Evolutionary conservation across 768 basidiomycete genomes (phyloP).

Genomic region (Strobilomyces confusus): DNA sequence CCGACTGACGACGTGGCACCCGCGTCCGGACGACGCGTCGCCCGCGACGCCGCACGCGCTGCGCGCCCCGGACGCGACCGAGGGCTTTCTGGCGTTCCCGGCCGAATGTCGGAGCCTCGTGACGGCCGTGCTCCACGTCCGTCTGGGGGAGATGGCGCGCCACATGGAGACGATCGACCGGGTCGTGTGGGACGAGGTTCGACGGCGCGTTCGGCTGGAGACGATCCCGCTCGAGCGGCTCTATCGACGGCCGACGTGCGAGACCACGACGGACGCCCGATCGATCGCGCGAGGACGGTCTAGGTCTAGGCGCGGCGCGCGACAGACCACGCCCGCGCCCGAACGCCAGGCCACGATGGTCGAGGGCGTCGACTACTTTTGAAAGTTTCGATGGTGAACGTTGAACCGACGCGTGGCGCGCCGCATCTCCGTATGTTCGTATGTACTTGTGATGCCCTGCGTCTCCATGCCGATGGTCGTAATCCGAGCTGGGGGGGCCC

Average conservation of each 20-base stretch:
- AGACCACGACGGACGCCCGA: no score
- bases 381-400: not conserved
- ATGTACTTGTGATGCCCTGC: conserved; percentile 12
- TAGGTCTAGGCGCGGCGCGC: conserved; percentile 1
- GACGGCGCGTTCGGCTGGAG: conserved; percentile 29
- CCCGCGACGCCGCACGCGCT: conserved; percentile 33
- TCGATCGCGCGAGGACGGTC: no score
- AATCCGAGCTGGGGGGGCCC: no score
- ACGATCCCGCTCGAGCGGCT: conserved; percentile 17
- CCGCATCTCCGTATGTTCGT: no score
- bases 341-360: conserved; percentile 14
- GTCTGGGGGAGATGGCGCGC: conserved; percentile 31
- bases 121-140: conserved; percentile 31
- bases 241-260: conserved; percentile 16
- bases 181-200: conserved; percentile 33
- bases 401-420: no score
- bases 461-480: not conserved
- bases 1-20: conserved; percentile 31
- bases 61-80: conserved; percentile 33
- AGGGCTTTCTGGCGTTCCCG: conserved; percentile 37
- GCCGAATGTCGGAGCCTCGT: conserved; percentile 34
- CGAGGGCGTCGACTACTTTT: conserved; percentile 34
- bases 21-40: conserved; percentile 22
- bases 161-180: conserved; percentile 40
- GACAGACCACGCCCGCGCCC: not conserved